Evolutionary conservation across 371 early-diverging fungal genomes (phyloP).

Genomic region (Apophysomyces elegans): DNA sequence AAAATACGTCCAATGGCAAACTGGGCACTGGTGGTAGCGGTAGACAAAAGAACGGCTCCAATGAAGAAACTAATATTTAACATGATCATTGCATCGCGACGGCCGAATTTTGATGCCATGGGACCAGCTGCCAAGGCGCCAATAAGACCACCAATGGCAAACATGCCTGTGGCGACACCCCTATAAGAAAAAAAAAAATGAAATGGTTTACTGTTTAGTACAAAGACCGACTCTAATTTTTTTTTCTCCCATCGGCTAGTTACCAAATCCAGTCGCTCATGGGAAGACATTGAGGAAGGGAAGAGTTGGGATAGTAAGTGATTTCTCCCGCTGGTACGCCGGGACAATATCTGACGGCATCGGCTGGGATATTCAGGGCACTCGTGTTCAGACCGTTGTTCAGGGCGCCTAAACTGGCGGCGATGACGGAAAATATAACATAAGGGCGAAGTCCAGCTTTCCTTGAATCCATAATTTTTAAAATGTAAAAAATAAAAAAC

Average conservation of each 20-base stretch:
- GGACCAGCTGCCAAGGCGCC: conserved; percentile 65
- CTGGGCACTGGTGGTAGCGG: conserved; percentile 51
- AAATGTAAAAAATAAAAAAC: neutral
- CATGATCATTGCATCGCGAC: conserved; percentile 56
- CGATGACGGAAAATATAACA: conserved; percentile 26
- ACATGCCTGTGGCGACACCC: conserved; percentile 58
- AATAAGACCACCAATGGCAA: conserved; percentile 65
- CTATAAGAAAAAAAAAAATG: conserved; percentile 2
- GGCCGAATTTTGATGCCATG: conserved; percentile 56
- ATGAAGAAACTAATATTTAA: conserved; percentile 60
- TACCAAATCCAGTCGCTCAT: conserved; percentile 34
- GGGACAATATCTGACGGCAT: conserved; percentile 19
- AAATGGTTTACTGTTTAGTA: neutral
- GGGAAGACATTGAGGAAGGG: conserved; percentile 25
- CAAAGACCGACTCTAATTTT: neutral
- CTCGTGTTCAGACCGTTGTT: conserved; percentile 30
- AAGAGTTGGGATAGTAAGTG: conserved; percentile 18
- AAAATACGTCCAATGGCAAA: conserved; percentile 75
- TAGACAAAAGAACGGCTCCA: conserved; percentile 58
- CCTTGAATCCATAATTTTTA: conserved; percentile 16
- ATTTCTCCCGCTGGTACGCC: conserved; percentile 18
- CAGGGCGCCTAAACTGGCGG: conserved; percentile 27
- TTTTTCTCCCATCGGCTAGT: conserved; percentile 6
- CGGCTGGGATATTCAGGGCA: conserved; percentile 26
- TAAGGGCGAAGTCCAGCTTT: conserved; percentile 16